Percentiles rank a stretch among this genome's conserved stretches.
phyloP scores from a whole-genome alignment of 1,284 basidiomycete species.

The Pseudozyma sp. region DNA sequence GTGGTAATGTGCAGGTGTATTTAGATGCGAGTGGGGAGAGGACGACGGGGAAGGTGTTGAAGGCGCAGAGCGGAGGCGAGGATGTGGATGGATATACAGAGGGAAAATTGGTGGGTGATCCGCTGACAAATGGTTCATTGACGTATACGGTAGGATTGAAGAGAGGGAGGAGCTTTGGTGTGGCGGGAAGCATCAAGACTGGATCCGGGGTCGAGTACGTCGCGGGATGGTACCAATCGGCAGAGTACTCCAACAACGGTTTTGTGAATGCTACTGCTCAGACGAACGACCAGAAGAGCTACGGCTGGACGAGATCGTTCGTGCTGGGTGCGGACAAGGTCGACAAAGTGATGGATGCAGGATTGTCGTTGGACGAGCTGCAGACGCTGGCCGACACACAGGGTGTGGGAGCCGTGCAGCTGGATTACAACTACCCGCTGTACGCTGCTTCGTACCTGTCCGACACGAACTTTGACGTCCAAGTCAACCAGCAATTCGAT shows the following conservation, averaged over 20 bases:
- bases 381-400: neutral
- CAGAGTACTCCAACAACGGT: constrained; percentile 19
- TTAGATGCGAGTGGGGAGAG: constrained; percentile 33
- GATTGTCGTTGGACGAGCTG: constrained; percentile 1
- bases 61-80: neutral
- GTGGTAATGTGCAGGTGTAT: constrained; percentile 75
- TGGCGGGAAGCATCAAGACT: constrained; percentile 25
- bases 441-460: constrained; percentile 17
- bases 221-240: constrained; percentile 20
- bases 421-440: constrained; percentile 37
- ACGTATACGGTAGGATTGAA: constrained; percentile 18
- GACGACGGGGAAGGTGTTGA: constrained; percentile 38
- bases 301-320: constrained; percentile 20
- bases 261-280: constrained; percentile 30
- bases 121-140: constrained; percentile 15
- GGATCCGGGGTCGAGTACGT: constrained; percentile 18
- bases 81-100: constrained; percentile 11
- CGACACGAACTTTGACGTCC: constrained; percentile 10
- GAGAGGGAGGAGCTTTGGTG: constrained; percentile 15
- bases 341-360: neutral
- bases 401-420: constrained; percentile 10
- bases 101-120: constrained; percentile 20
- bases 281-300: constrained; percentile 28
- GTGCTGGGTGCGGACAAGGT: neutral
- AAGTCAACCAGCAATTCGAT: constrained; percentile 24